Percentiles rank a stretch among this genome's conserved stretches.
Evolutionary conservation across 2,329 filamentous ascomycete genomes (phyloP).

Genomic region (Drechmeria coniospora): DNA sequence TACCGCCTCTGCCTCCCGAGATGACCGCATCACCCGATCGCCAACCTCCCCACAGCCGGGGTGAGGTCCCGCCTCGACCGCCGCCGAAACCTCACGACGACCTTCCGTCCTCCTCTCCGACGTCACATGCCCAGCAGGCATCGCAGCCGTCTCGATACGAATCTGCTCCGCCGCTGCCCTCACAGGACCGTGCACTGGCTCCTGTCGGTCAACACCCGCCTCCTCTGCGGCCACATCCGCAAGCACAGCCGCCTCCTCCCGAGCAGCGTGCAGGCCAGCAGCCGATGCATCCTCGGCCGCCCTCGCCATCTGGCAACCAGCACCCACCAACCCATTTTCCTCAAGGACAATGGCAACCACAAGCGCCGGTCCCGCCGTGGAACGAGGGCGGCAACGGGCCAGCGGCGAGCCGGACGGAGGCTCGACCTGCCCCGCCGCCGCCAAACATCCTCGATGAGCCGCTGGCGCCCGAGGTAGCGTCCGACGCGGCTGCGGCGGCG

Average conservation of each 20-base stretch:
- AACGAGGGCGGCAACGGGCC: constrained; percentile 3
- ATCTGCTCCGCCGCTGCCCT: constrained; percentile 29
- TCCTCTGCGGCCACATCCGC: constrained; percentile 5
- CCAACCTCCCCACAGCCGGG: constrained; percentile 14
- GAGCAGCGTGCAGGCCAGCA: constrained; percentile 3
- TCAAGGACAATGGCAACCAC: constrained; percentile 7
- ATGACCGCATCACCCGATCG: constrained; percentile 28
- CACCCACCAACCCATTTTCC: constrained; percentile 7
- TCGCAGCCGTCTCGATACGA: constrained; percentile 25
- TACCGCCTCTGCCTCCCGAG: constrained; percentile 59
- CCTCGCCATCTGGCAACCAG: too few relatives aligned
- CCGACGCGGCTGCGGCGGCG: constrained; percentile 38
- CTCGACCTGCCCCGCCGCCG: constrained; percentile 19
- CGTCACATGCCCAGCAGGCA: constrained; percentile 10
- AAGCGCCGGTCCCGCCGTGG: constrained; percentile 6
- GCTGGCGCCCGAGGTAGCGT: constrained; percentile 33
- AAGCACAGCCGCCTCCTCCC: constrained; percentile 4
- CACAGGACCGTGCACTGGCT: constrained; percentile 10
- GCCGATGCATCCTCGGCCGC: constrained; percentile 1
- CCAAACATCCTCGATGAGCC: constrained; percentile 43
- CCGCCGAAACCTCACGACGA: constrained; percentile 20
- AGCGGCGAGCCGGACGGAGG: neutral
- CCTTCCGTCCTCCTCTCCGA: constrained; percentile 12
- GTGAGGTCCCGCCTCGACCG: constrained; percentile 48
- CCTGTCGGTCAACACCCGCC: constrained; percentile 5